phyloP scores from a whole-genome alignment of 495 filamentous ascomycete genomes.

The Penicillium bialowiezense region DNA sequence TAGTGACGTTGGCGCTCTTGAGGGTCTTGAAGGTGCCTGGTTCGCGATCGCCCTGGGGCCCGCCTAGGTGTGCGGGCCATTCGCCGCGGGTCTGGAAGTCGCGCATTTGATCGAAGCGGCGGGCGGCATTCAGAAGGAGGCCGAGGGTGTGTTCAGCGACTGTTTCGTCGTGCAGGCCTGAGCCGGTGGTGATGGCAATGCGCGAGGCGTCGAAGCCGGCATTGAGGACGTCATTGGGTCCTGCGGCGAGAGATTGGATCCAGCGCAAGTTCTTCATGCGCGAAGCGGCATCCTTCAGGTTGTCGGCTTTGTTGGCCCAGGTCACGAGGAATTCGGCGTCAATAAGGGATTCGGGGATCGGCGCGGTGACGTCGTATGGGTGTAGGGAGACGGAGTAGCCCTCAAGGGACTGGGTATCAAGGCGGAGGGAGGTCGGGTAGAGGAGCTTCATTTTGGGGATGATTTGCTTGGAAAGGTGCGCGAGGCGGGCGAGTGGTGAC shows the following conservation, averaged over 20 bases:
- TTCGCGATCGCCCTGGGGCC: slow-evolving; percentile 37
- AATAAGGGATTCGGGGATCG: slow-evolving; percentile 47
- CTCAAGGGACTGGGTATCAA: slow-evolving; percentile 46
- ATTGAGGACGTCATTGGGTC: slow-evolving; percentile 57
- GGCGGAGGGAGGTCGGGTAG: slow-evolving; percentile 55
- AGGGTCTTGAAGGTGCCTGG: slow-evolving; percentile 56
- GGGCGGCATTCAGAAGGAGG: slow-evolving; percentile 47
- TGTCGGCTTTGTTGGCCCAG: slow-evolving; percentile 51
- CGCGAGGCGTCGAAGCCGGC: slow-evolving; percentile 51
- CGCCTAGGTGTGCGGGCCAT: slow-evolving; percentile 58
- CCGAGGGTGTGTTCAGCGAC: slow-evolving; percentile 59
- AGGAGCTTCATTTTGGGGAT: slow-evolving; percentile 53
- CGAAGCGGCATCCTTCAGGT: slow-evolving; percentile 49
- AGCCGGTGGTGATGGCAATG: slow-evolving; percentile 52
- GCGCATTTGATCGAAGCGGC: slow-evolving; percentile 57
- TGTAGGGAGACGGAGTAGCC: slow-evolving; percentile 52
- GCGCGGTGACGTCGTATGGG: slow-evolving; percentile 51
- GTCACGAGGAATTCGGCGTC: slow-evolving; percentile 57
- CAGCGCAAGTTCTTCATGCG: slow-evolving; percentile 51
- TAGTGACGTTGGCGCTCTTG: slow-evolving; percentile 39
- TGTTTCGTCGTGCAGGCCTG: slow-evolving; percentile 57
- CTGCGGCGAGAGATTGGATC: slow-evolving; percentile 61
- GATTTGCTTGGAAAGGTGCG: background rate
- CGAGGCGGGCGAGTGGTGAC: background rate
- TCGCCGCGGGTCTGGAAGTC: slow-evolving; percentile 50